phyloP scores from a whole-genome alignment of 768 basidiomycete species.

The Serendipita vermifera region DNA sequence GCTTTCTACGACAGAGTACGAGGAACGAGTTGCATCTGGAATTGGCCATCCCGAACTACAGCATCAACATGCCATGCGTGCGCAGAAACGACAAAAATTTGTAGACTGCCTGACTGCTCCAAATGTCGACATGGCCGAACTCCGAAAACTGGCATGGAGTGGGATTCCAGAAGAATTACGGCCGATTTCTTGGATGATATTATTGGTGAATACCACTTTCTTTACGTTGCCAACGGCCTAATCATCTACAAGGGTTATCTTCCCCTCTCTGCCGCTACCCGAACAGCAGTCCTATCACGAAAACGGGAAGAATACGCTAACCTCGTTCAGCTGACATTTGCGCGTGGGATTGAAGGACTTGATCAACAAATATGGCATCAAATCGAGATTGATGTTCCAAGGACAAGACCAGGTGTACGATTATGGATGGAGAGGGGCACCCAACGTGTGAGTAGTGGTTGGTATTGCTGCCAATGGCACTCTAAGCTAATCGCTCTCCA shows the following conservation, averaged over 20 bases:
- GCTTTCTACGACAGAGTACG: slow-evolving; percentile 21
- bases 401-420: slow-evolving; percentile 80
- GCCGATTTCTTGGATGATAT: slow-evolving; percentile 85
- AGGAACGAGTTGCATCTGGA: slow-evolving; percentile 1
- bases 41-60: slow-evolving; percentile 18
- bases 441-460: slow-evolving; percentile 54
- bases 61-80: slow-evolving; percentile 64
- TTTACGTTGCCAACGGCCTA: not conserved
- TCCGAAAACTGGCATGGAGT: slow-evolving; percentile 88
- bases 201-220: slow-evolving; percentile 51
- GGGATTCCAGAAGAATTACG: slow-evolving; percentile 82
- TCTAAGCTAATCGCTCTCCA: slow-evolving; percentile 22
- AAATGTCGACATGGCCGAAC: slow-evolving; percentile 75
- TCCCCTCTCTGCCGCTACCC: slow-evolving; percentile 66
- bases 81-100: slow-evolving; percentile 70
- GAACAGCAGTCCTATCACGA: slow-evolving; percentile 61
- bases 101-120: slow-evolving; percentile 60
- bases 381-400: slow-evolving; percentile 94
- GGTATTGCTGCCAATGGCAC: slow-evolving; percentile 14
- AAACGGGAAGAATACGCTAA: slow-evolving; percentile 89
- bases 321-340: slow-evolving; percentile 80
- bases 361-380: slow-evolving; percentile 99
- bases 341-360: slow-evolving; percentile 67
- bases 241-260: slow-evolving; percentile 64
- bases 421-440: slow-evolving; percentile 87